Evolutionary conservation across 2,329 filamentous ascomycete species (phyloP), one percentile per base, ranked within the genome.

Genomic region (Pseudocercospora crystallina): DNA sequence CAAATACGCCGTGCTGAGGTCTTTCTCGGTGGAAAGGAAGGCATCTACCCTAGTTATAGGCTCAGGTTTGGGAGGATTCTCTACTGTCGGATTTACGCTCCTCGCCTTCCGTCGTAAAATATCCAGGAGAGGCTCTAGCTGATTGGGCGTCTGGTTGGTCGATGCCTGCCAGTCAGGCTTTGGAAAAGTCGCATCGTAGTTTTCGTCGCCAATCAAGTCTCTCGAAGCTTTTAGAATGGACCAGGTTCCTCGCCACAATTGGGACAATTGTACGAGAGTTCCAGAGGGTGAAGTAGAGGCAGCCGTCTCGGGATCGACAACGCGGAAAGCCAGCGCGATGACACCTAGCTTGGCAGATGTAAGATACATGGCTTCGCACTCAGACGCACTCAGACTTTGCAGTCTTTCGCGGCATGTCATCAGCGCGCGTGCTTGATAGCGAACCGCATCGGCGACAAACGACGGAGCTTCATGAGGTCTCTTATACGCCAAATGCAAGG

Each of bases 401-500:
- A 60, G 37, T 13, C 40, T 36, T 17, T 52, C 47, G 9, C 57
- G 55, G 29, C 48, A 58, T n/a, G 47, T 40, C 14, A 46, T 49
- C 13, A 60, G 37, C 14, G 57, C 52, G 30, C 44, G 47, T 14
- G 57, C 39, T 15, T 60, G 55, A 26, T 60, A 60, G 9, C 53
- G 15, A 5, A 47, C 44, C 5, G 57, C 57, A 44, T 60, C 57
- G 36, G 49, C 49, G 10, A 58, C 40, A 9, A 43, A 43, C 14
- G 36, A 33, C n/a, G 33, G 43, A 11, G 52, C 50, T 34, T 59
- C 56, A 1, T 39, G 26, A 1, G 55, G 56, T 7, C 47, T 42
- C 14, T 51, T 17, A 26, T 51, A 52, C 5, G 60, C 60, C 26
- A 62, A 35, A 40, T 62, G 60, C 8, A 60, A 41, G 12, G 52